phyloP scores from a whole-genome alignment of 805 yeast genomes.

The Zygotorulaspora danielsina region DNA sequence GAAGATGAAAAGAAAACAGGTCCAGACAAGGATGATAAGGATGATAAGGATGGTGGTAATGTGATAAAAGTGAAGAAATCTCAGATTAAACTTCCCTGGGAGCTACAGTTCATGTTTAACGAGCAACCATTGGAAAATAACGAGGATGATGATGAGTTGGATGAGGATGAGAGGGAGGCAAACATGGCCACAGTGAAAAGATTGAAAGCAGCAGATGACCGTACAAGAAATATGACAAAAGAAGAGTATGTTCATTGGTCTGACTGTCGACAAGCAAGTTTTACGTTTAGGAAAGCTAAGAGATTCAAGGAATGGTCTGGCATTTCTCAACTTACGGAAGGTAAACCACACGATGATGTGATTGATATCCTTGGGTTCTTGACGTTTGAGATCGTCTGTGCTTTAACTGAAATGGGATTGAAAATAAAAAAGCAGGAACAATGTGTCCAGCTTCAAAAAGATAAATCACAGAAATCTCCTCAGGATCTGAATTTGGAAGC shows the following conservation, averaged over 20 bases:
- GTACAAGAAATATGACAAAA: constrained; percentile 89
- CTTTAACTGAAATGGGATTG: constrained; percentile 87
- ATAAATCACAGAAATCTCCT: constrained; percentile 34
- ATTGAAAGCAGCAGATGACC: constrained; percentile 86
- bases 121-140: constrained; percentile 80
- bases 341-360: constrained; percentile 93
- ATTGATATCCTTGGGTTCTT: constrained; percentile 91
- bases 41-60: constrained; percentile 42
- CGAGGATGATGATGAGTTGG: constrained; percentile 61
- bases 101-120: constrained; percentile 84
- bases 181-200: constrained; percentile 83
- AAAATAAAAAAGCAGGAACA: constrained; percentile 70
- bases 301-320: constrained; percentile 97
- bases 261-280: constrained; percentile 95
- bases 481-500: constrained; percentile 37
- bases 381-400: constrained; percentile 95
- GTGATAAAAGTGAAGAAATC: constrained; percentile 64
- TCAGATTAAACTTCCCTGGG: constrained; percentile 90
- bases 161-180: constrained; percentile 88
- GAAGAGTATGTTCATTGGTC: constrained; percentile 99
- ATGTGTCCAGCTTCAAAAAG: constrained; percentile 39
- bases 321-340: constrained; percentile 73
- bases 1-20: constrained; percentile 35
- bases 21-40: constrained; percentile 40
- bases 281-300: constrained; percentile 91